Evolutionary conservation across 1,284 basidiomycete genomes (phyloP), one percentile per base, ranked within the genome.

Genomic region (Leccinum huronense): DNA sequence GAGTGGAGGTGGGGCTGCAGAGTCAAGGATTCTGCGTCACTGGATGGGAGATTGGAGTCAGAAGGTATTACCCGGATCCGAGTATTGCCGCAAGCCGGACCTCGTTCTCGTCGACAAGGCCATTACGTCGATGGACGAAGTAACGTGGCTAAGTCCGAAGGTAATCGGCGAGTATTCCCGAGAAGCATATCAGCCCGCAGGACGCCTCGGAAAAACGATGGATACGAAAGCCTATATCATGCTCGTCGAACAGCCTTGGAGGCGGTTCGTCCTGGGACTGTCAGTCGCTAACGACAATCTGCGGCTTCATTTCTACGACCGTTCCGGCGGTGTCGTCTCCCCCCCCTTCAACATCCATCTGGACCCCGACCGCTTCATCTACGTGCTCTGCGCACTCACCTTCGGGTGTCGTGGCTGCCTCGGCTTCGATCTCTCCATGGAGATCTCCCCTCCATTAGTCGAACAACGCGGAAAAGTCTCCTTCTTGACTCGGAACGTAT

Each of bases 31-130:
- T 45, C 42, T 45, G 9, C 11, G 19, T 40, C 30, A 57, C 33
- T 61, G 60, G 55, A 61, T 56, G 60, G 38, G 31, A 16, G 60
- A 61, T 30, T 61, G 55, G 60, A 61, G 55, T 51, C 5, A 57
- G 5, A 57, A 16, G 3, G 9, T 48, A 19, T 8, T n/a, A 9
- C 14, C 9, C 5, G 59, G 48, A 27, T 60, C 48, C 5, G 23
- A 10, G 3, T 60, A 54, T 34, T 5, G 9, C 14, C 13, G 34
- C 42, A 60, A 60, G 23, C 59, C 33, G 8, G 48, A 38, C 31
- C 59, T 60, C 2, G 27, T 53, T 3, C 59, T 60, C 3, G 14
- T 60, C 4, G 33, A 60, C 16, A 30, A 60, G 10, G n/a, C 13
- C 3, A 30, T 34, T 23, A 16, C n/a, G 10, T 27, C 14, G 3